Conservation (phyloP, 169 alveolate genomes). For the Hepatocystis sp. region DNA sequence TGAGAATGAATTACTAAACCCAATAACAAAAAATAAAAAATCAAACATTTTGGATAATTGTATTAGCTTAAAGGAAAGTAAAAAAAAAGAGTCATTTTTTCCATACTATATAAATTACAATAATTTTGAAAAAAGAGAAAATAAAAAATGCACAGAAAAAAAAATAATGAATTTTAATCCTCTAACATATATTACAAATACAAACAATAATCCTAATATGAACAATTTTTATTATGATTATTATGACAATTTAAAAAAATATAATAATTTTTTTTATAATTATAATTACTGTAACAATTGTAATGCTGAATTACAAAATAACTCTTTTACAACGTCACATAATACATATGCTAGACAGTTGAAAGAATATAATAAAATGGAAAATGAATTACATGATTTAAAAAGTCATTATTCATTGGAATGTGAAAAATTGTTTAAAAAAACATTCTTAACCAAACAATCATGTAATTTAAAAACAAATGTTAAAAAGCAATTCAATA, state of each 20-base stretch:
- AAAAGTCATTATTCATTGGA: neutral
- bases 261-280: neutral
- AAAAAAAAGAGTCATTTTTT: neutral
- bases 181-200: slow-evolving; percentile 4
- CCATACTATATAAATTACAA: neutral
- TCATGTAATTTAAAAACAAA: slow-evolving; percentile 17
- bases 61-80: neutral
- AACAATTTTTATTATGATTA: neutral
- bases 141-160: neutral
- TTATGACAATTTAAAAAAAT: neutral
- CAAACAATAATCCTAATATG: neutral
- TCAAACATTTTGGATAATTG: neutral
- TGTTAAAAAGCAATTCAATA: slow-evolving; percentile 2
- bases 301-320: slow-evolving; percentile 3
- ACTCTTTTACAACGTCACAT: neutral
- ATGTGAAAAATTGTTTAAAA: slow-evolving; percentile 5
- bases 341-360: neutral
- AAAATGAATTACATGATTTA: neutral
- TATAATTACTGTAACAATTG: neutral
- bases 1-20: neutral
- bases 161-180: slow-evolving; percentile 31
- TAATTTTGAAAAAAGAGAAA: neutral
- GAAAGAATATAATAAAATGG: neutral
- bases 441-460: neutral
- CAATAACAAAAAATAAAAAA: neutral